Evolutionary conservation across 495 filamentous ascomycete genomes (phyloP).

Genomic region (Mytilinidion resinicola): DNA sequence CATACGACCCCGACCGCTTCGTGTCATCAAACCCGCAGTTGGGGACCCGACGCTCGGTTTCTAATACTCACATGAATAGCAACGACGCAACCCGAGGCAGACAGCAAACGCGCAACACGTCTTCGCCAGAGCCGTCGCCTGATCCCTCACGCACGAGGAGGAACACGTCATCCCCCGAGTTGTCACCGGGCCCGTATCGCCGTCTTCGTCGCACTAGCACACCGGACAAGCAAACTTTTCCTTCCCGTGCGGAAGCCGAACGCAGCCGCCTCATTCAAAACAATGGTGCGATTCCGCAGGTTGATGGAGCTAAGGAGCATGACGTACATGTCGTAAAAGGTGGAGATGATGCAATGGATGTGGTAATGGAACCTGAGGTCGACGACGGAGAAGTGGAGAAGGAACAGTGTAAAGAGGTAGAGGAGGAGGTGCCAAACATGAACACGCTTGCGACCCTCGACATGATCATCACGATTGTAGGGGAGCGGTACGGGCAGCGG

Average conservation of each 20-base stretch:
- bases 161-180: not conserved
- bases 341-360: not conserved
- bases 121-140: not conserved
- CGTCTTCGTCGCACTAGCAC: not conserved
- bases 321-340: not conserved
- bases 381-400: conserved; percentile 1
- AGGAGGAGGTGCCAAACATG: not conserved
- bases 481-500: conserved; percentile 84
- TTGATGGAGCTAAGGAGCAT: too few relatives aligned
- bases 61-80: too few relatives aligned
- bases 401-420: conserved; percentile 3
- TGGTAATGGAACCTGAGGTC: not conserved
- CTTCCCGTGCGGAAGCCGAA: not conserved
- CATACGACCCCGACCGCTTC: too few relatives aligned
- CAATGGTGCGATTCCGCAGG: too few relatives aligned
- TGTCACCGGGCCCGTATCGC: not conserved
- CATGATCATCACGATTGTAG: conserved; percentile 86
- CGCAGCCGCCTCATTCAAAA: too few relatives aligned
- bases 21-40: too few relatives aligned
- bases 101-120: not conserved
- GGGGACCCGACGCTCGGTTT: too few relatives aligned
- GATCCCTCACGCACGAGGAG: not conserved
- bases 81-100: too few relatives aligned
- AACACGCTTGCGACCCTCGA: conserved; percentile 42
- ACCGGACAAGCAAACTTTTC: not conserved